phyloP scores from a whole-genome alignment of 139 green algal species.

The Picochlorum sp. region DNA sequence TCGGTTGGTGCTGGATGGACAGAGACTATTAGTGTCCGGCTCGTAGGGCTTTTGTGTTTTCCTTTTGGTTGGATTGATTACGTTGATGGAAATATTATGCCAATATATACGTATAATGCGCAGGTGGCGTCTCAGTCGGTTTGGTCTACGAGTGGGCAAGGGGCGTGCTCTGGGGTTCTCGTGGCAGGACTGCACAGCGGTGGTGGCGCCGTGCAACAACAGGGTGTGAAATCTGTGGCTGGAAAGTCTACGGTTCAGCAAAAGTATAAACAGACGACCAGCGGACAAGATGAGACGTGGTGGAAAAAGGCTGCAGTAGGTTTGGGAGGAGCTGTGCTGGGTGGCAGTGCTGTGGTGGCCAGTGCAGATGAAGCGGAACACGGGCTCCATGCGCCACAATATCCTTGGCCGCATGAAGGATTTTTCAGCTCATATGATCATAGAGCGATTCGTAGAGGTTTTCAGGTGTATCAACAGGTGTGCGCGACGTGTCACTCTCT shows the following conservation, averaged over 20 bases:
- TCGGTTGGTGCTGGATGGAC: too few species aligned
- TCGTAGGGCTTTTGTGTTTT: too few species aligned
- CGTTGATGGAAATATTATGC: too few species aligned
- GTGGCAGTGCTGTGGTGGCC: conserved; percentile 18
- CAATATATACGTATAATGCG: too few species aligned
- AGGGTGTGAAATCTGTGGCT: neutral
- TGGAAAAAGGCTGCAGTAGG: neutral
- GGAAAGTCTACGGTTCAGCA: neutral
- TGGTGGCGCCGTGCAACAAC: too few species aligned
- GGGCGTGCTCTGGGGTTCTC: too few species aligned
- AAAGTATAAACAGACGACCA: neutral
- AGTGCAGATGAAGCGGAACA: conserved; percentile 81
- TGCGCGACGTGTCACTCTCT: conserved; percentile 95
- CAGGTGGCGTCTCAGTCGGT: too few species aligned
- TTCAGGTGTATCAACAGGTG: conserved; percentile 77
- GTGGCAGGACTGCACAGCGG: too few species aligned
- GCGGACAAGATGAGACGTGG: neutral
- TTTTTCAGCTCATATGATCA: conserved; percentile 90
- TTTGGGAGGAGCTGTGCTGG: conserved; percentile 11
- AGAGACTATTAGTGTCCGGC: too few species aligned
- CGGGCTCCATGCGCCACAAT: conserved; percentile 72
- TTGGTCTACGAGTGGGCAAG: too few species aligned
- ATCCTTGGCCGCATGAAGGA: conserved; percentile 87
- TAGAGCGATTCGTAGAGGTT: conserved; percentile 80
- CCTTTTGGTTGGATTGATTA: too few species aligned